Conservation (phyloP, 805 yeast species). For the Schizosaccharomyces cryophilus region DNA sequence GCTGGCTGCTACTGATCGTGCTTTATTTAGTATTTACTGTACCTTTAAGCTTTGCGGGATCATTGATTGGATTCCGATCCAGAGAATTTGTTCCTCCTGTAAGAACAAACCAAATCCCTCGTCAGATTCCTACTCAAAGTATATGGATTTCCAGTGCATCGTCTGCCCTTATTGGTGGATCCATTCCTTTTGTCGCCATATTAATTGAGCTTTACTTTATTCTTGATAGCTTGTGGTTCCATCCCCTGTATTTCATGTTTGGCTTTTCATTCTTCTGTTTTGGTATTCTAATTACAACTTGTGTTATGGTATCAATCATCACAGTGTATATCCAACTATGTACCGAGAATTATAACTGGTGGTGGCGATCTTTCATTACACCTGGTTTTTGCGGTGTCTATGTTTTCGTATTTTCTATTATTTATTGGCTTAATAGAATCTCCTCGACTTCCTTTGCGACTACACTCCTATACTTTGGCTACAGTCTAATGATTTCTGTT, state of each 20-base stretch:
- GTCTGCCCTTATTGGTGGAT: constrained; percentile 53
- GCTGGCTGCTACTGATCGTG: constrained; percentile 53
- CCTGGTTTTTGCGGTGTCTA: constrained; percentile 79
- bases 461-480: constrained; percentile 57
- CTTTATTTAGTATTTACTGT: constrained; percentile 72
- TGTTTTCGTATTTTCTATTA: constrained; percentile 59
- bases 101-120: constrained; percentile 79
- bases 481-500: constrained; percentile 45
- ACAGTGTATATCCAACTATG: constrained; percentile 66
- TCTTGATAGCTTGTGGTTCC: constrained; percentile 78
- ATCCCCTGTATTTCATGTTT: constrained; percentile 86
- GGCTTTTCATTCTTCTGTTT: constrained; percentile 83
- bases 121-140: constrained; percentile 86
- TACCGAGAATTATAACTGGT: constrained; percentile 89
- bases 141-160: constrained; percentile 50
- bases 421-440: constrained; percentile 23
- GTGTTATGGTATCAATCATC: constrained; percentile 55
- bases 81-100: constrained; percentile 45
- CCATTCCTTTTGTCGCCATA: constrained; percentile 84
- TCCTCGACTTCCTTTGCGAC: constrained; percentile 50
- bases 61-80: constrained; percentile 46
- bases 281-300: constrained; percentile 56
- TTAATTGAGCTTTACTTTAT: constrained; percentile 89
- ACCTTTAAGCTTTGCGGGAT: constrained; percentile 68
- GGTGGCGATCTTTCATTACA: constrained; percentile 71